A percentile compares a stretch with the other conserved stretches of the same genome.
These are phyloP conservation scores for Chlorella vulgaris DNA, from an alignment of 139 green algal species.

Conservation along the genomic window DNA sequence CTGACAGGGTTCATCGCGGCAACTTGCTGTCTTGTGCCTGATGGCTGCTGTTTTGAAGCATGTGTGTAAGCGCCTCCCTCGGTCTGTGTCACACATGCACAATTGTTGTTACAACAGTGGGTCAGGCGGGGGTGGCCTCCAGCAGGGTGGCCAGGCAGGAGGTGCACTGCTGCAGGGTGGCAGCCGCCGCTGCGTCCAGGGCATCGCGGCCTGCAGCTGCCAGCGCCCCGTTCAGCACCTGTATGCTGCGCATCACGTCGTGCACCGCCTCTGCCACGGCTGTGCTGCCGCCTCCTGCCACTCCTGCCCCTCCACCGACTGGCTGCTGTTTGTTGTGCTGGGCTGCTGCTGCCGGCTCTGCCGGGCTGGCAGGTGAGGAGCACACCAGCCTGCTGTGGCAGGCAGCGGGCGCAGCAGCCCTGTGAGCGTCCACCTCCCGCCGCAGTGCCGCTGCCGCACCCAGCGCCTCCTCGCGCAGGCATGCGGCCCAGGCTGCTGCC, in stretches of 20 bases:
- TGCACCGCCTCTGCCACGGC: neutral
- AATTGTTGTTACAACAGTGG: too few species aligned
- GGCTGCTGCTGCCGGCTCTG: neutral
- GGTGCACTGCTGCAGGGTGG: neutral
- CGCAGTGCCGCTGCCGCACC: conserved; percentile 3
- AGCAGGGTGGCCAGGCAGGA: too few species aligned
- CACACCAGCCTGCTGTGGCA: neutral
- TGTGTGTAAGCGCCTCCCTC: too few species aligned
- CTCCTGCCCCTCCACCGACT: neutral
- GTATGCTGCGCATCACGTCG: neutral
- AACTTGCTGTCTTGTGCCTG: too few species aligned
- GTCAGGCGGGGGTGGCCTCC: too few species aligned
- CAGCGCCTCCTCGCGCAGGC: conserved; percentile 19
- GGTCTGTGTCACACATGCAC: too few species aligned
- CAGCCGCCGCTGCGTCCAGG: neutral
- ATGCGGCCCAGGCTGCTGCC: conserved; percentile 1
- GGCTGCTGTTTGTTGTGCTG: too few species aligned
- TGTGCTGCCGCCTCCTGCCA: neutral
- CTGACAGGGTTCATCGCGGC: too few species aligned
- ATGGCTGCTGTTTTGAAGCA: too few species aligned
- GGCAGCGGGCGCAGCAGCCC: neutral
- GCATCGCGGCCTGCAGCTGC: neutral
- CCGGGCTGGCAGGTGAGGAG: too few species aligned
- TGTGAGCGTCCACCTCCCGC: neutral
- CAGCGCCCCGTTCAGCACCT: neutral